Conservation (phyloP, 2,329 filamentous ascomycete species). For the Pyrenophora teres region DNA sequence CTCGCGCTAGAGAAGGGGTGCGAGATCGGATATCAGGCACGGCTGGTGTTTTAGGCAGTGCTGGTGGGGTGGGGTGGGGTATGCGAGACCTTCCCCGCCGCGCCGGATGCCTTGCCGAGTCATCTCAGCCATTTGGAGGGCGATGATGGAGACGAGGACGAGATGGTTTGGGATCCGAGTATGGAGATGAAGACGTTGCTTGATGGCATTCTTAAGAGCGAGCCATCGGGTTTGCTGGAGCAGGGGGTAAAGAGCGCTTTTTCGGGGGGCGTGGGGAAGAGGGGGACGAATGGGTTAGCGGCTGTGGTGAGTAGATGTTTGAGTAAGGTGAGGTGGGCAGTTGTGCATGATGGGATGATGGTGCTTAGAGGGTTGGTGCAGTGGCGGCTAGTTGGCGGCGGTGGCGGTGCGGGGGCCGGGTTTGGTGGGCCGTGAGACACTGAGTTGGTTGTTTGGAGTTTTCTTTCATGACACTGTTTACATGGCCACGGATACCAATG, state of each 20-base stretch:
- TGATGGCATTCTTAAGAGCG: conserved; percentile 47
- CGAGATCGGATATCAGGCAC: conserved; percentile 49
- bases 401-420: conserved; percentile 13
- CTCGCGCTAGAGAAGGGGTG: too few species aligned
- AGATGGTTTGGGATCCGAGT: conserved; percentile 57
- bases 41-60: too few species aligned
- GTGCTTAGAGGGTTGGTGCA: conserved; percentile 55
- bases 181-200: conserved; percentile 56
- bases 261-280: conserved; percentile 52
- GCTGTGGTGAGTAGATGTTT: conserved; percentile 61
- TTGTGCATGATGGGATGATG: conserved; percentile 65
- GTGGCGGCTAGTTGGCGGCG: conserved; percentile 44
- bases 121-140: conserved; percentile 30
- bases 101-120: neutral
- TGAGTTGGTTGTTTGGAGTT: too few species aligned
- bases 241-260: conserved; percentile 24
- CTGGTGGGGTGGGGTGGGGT: conserved; percentile 64
- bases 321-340: conserved; percentile 64
- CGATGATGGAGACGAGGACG: conserved; percentile 56
- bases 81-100: conserved; percentile 38
- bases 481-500: too few species aligned
- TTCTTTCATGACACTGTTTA: too few species aligned
- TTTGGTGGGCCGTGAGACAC: too few species aligned
- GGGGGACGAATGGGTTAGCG: conserved; percentile 58
- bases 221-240: conserved; percentile 45